phyloP scores from a whole-genome alignment of 805 yeast genomes.

The Zygosaccharomyces lentus region DNA sequence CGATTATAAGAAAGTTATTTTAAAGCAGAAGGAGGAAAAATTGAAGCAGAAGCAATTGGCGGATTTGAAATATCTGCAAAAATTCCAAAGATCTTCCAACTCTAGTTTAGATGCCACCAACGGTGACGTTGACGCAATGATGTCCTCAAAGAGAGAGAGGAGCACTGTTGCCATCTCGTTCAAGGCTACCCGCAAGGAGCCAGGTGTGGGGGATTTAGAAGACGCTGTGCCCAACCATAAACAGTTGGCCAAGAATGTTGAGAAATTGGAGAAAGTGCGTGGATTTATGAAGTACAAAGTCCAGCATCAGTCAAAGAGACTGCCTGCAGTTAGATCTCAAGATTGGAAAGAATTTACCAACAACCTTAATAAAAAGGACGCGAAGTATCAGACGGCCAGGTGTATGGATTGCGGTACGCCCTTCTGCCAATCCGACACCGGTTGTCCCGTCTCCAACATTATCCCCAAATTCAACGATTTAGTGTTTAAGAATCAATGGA shows the following conservation, averaged over 20 bases:
- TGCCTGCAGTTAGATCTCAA: slow-evolving; percentile 65
- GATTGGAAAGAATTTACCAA: slow-evolving; percentile 92
- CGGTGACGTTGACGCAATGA: slow-evolving; percentile 69
- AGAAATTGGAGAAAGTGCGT: slow-evolving; percentile 59
- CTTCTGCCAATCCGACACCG: slow-evolving; percentile 96
- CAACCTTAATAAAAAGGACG: slow-evolving; percentile 79
- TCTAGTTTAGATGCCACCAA: slow-evolving; percentile 84
- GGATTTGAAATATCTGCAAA: slow-evolving; percentile 59
- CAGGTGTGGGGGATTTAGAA: slow-evolving; percentile 83
- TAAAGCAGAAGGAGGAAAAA: slow-evolving; percentile 67
- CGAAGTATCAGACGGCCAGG: slow-evolving; percentile 88
- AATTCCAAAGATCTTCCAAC: slow-evolving; percentile 63
- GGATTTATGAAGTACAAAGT: slow-evolving; percentile 95
- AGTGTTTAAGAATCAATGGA: slow-evolving; percentile 93
- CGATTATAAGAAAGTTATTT: slow-evolving; percentile 87
- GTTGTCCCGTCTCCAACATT: slow-evolving; percentile 95
- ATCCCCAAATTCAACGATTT: slow-evolving; percentile 98
- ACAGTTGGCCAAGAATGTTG: slow-evolving; percentile 58
- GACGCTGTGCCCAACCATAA: slow-evolving; percentile 74
- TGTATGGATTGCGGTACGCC: slow-evolving; percentile 99
- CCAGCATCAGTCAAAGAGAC: slow-evolving; percentile 81
- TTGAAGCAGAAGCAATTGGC: slow-evolving; percentile 55
- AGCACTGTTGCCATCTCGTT: slow-evolving; percentile 24
- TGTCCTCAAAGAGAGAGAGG: slow-evolving; percentile 35
- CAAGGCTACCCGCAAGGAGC: slow-evolving; percentile 51